Base-by-base conservation (phyloP, 306 rosid species). In the Acacia melanoxylon region DNA sequence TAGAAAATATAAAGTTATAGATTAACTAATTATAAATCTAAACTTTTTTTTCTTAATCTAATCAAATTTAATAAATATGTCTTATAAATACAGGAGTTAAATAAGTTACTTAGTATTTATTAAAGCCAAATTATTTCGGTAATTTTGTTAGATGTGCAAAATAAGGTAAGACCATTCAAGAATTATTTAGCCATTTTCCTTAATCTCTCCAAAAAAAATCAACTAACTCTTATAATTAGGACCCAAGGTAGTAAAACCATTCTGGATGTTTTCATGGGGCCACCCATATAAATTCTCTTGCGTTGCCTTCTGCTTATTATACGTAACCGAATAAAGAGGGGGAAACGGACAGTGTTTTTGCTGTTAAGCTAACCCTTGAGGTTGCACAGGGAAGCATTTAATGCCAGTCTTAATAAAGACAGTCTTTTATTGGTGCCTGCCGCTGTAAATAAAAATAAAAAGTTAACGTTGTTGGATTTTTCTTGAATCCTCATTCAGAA, bases 361-460 rank as follows among this genome's bases (percentile, higher is more conserved):
- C 19, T 25, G 67, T 12, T 61, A 24, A 62, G 14, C 4, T 59
- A 24, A 25, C 19, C 68, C 19, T 25, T 1, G 68, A 25, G 22
- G 19, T 14, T 27, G 35, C 67, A 31, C 2, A 65, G 12, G n/a
- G 25, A 37, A 20, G 46, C 58, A 81, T 78, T 81, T 46, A 85
- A 81, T 58, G 78, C 6, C 9, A 67, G 77, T 81, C 37, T 42
- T 66, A 51, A 49, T 49, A 15, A 13, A 46, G 51, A 17, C n/a
- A 51, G 22, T 2, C 8, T 51, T 51, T 5, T 51, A 5, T 51
- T 17, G 8, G 20, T 51, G 58, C n/a, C 19, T 51, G 58, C 22
- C 1, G n/a, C 58, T 51, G 7, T 4, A 12, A 2, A 12, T 46
- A 2, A 46, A 3, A 46, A 46, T 3, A 14, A 46, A 3, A 46